These are phyloP conservation scores for Symbiodinium pilosum DNA, from an alignment of 73 alveolate genomes.

Conservation along the genomic window DNA sequence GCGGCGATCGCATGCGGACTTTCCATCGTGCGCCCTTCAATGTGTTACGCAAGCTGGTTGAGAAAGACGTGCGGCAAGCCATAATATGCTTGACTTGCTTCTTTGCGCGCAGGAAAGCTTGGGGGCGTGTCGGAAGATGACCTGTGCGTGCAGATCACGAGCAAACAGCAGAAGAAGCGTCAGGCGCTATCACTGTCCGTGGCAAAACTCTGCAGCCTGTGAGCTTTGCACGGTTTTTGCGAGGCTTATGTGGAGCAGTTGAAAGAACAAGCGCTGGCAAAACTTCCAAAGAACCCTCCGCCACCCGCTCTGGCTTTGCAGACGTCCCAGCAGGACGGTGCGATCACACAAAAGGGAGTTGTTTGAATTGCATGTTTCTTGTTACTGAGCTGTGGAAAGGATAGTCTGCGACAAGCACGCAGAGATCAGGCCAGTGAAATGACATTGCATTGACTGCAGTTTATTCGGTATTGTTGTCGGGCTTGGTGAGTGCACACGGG, in stretches of 20 bases:
- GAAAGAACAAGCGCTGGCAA: constrained; percentile 73
- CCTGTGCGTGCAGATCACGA: constrained; percentile 90
- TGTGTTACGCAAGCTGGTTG: neutral
- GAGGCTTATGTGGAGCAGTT: constrained; percentile 93
- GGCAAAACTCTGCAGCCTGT: neutral
- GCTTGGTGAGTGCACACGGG: no score
- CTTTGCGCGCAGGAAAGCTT: constrained; percentile 22
- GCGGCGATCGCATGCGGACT: constrained; percentile 84
- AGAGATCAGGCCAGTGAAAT: neutral
- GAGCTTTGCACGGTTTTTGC: neutral
- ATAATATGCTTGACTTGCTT: neutral
- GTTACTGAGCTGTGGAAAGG: no score
- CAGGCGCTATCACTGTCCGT: no score
- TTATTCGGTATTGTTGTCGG: no score
- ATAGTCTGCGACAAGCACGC: neutral
- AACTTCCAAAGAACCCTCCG: constrained; percentile 77
- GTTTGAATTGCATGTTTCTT: no score
- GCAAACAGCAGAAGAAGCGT: constrained; percentile 88
- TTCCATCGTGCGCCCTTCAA: constrained; percentile 29
- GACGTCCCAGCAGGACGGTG: neutral
- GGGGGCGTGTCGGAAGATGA: constrained; percentile 91
- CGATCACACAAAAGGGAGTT: neutral
- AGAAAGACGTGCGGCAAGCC: no score
- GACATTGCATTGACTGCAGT: no score
- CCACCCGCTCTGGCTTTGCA: constrained; percentile 57